These are phyloP conservation scores for Auriculariales sp. DNA, from an alignment of 768 basidiomycete genomes.

Conservation along the genomic window DNA sequence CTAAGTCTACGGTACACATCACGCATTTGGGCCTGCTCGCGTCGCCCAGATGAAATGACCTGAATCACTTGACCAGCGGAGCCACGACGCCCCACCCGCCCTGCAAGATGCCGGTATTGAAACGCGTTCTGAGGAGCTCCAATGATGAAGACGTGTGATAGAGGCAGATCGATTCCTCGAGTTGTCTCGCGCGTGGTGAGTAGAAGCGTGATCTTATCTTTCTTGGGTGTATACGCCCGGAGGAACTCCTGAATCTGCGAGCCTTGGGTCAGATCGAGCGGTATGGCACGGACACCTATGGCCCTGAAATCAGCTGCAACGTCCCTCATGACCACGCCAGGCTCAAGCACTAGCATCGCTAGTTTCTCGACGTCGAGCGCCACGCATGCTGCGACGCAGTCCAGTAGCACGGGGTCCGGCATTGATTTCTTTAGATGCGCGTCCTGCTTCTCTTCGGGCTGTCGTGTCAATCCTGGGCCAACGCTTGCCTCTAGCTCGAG, in stretches of 20 bases:
- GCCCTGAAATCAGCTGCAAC: conserved; percentile 48
- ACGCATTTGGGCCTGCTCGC: conserved; percentile 6
- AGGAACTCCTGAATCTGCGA: conserved; percentile 30
- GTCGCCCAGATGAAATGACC: conserved; percentile 30
- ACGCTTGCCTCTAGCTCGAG: conserved; percentile 25
- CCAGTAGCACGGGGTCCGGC: conserved; percentile 37
- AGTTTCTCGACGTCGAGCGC: conserved; percentile 57
- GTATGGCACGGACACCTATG: conserved; percentile 53
- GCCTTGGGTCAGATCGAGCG: conserved; percentile 35
- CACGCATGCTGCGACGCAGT: conserved; percentile 55
- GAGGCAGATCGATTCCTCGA: conserved; percentile 60
- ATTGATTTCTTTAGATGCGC: not conserved
- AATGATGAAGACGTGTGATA: conserved; percentile 63
- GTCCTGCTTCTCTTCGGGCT: not conserved
- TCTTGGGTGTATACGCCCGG: conserved; percentile 12
- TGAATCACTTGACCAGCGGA: conserved; percentile 50
- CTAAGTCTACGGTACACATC: not conserved
- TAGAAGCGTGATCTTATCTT: conserved; percentile 26
- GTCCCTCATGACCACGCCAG: conserved; percentile 43
- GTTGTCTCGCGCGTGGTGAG: conserved; percentile 56
- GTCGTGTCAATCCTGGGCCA: conserved; percentile 13
- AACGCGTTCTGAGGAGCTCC: conserved; percentile 39
- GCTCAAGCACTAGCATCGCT: conserved; percentile 54
- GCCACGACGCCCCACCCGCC: conserved; percentile 64
- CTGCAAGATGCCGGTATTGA: conserved; percentile 56